Evolutionary conservation across 139 green algal genomes (phyloP), one percentile per base, ranked within the genome.

Genomic region (Nannochloris sp.): DNA sequence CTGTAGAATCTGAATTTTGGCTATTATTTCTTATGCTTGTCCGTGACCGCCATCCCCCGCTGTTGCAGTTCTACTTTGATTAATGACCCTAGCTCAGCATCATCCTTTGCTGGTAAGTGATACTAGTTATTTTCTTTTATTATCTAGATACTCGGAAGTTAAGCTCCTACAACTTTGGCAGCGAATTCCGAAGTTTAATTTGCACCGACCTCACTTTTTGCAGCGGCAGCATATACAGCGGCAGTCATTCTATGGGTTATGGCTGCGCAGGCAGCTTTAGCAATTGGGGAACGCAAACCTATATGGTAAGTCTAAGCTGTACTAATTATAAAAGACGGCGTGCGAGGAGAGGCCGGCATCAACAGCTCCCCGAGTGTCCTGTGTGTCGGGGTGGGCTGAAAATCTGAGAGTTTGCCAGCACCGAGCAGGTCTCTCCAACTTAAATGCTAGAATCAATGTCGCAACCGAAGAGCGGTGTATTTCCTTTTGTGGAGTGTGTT

Each of bases 221-320:
- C 42, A 51, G 42, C 19, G 19, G 19, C 42, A 51, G 19, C 19
- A 71, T 80, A 66, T 27, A 34, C 10, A 57, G 42, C 56, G 65
- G 12, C 27, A 54, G 32, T 42, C 10, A 38, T 42, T 32, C 33
- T 57, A 54, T 46, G 59, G 38, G 54, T 35, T 10, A 15, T 62
- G 15, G 54, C 10, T 9, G 34, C 46, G 13, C 54, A 62, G n/a
- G 46, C 24, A 34, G 15, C 61, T 4, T 59, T 46, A 25, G 15
- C 46, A 39, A 31, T n/a, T 36, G 19, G 10, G 37, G 33, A 24
- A 54, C 5, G 23, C 14, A 33, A 38, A 39, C 12, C 37, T 13
- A 31, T 42, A 64, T 24, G n/a, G 23, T 47, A 38, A 23, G 9
- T 51, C n/a, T n/a, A n/a, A n/a, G n/a, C n/a, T n/a, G n/a, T n/a